Evolutionary conservation across 306 rosid genomes (phyloP).

Genomic region (Fragaria iinumae): DNA sequence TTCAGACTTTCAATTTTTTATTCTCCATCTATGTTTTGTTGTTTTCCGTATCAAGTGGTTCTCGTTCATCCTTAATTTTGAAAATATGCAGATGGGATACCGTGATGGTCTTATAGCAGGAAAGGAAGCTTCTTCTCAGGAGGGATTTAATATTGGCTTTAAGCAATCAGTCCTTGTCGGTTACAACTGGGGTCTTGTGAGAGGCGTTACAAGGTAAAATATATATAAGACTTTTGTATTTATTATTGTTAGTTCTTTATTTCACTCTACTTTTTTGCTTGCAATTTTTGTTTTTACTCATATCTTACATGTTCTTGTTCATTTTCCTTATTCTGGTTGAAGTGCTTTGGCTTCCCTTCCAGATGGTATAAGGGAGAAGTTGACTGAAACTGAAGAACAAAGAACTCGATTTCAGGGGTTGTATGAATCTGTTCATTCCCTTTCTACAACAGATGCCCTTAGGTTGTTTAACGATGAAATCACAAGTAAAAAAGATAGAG

Average conservation of each 20-base stretch:
- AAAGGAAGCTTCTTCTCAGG: conserved; percentile 83
- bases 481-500: conserved; percentile 31
- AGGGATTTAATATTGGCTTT: conserved; percentile 81
- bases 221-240: not conserved
- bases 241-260: not conserved
- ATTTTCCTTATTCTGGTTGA: conserved; percentile 23
- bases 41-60: conserved; percentile 7
- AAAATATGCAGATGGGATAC: conserved; percentile 59
- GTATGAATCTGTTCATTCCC: conserved; percentile 58
- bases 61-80: not conserved
- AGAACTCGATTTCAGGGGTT: conserved; percentile 48
- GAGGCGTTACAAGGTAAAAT: conserved; percentile 81
- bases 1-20: conserved; percentile 2
- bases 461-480: conserved; percentile 47
- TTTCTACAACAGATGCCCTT: conserved; percentile 69
- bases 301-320: conserved; percentile 14
- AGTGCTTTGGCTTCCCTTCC: conserved; percentile 76
- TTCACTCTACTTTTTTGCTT: not conserved
- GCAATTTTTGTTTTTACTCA: not conserved
- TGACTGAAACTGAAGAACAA: conserved; percentile 48
- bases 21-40: conserved; percentile 2
- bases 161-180: conserved; percentile 62
- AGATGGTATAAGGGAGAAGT: conserved; percentile 53
- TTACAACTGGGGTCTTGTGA: conserved; percentile 68
- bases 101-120: conserved; percentile 77